These are phyloP conservation scores for Haematococcus lacustris DNA, from an alignment of 139 green algal genomes.

Conservation along the genomic window DNA sequence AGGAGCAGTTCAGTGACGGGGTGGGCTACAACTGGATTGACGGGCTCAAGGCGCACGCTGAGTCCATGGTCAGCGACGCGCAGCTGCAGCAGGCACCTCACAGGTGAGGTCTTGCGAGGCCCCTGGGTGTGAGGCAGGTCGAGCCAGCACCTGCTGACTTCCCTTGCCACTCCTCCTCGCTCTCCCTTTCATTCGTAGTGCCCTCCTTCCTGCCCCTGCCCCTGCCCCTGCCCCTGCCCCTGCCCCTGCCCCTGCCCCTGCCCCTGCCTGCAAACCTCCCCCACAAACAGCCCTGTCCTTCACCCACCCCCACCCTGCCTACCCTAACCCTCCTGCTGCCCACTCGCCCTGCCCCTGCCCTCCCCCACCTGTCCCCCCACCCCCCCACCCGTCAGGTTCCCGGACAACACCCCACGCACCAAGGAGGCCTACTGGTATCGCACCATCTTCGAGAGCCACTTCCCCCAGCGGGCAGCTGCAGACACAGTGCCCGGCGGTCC, in stretches of 20 bases:
- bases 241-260: too few relatives aligned
- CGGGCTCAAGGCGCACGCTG: slow-evolving; percentile 41
- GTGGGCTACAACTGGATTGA: slow-evolving; percentile 62
- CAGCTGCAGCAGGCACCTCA: slow-evolving; percentile 21
- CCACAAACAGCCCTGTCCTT: too few relatives aligned
- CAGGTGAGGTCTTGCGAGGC: slow-evolving; percentile 4
- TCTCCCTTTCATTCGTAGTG: too few relatives aligned
- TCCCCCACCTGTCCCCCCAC: neutral
- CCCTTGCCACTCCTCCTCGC: too few relatives aligned
- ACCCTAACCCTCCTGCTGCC: too few relatives aligned
- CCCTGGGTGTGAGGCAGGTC: neutral
- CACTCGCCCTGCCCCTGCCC: too few relatives aligned
- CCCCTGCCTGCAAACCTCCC: too few relatives aligned
- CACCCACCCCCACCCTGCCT: too few relatives aligned
- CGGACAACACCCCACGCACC: slow-evolving; percentile 76
- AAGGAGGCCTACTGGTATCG: slow-evolving; percentile 91
- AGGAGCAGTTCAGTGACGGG: slow-evolving; percentile 98
- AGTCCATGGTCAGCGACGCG: slow-evolving; percentile 35
- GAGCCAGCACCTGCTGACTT: too few relatives aligned
- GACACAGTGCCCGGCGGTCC: slow-evolving; percentile 37
- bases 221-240: too few relatives aligned
- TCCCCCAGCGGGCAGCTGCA: slow-evolving; percentile 50
- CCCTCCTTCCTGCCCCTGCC: too few relatives aligned
- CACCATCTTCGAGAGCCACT: slow-evolving; percentile 85
- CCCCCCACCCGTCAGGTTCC: slow-evolving; percentile 48